Base-by-base conservation (phyloP, 495 filamentous ascomycete species). In the Podospora anserina region DNA sequence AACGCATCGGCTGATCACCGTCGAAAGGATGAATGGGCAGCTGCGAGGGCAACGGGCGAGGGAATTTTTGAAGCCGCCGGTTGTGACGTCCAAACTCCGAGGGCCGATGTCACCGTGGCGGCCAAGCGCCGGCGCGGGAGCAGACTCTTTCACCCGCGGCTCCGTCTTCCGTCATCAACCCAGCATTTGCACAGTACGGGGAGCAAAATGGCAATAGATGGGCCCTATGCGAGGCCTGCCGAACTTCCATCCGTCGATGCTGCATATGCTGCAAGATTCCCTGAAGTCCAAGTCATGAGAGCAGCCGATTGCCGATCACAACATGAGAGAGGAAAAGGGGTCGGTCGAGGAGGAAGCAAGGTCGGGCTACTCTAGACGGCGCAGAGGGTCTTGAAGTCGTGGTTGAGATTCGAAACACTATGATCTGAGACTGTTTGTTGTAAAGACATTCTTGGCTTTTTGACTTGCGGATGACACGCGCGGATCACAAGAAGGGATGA, bases 221-320 rank as follows among this genome's bases (percentile, higher is more conserved):
- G 0, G 30, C 7, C 30, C 30, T 32, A 5, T 4, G 30, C 30
- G 5, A 5, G 30, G 30, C 30, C 30, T 32, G 30, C 30, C 39
- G 39, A 49, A 49, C 15, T 49, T 49, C 39, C 15, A 18, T 49
- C 39, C 39, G 39, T 49, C 39, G 15, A 16, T 11, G 39, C 39
- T 49, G 39, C 13, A 49, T 49, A 49, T 49, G 39, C 39, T 49
- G 39, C 39, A 49, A 49, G 13, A 49, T 49, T 49, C 39, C 39
- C 39, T 18, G 39, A 49, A 49, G 66, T 39, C 62, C 66, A 23
- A 64, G 63, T 68, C 69, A 66, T 58, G 69, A 16, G 58, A 60
- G 30, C 69, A 27, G 58, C 63, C 69, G 23, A 57, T 32, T 71
- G 69, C 69, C 67, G 69, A 66, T 63, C 57, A 63, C 69, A 66